These are phyloP conservation scores for Podospora didyma DNA, from an alignment of 495 filamentous ascomycete species.

Conservation along the genomic window DNA sequence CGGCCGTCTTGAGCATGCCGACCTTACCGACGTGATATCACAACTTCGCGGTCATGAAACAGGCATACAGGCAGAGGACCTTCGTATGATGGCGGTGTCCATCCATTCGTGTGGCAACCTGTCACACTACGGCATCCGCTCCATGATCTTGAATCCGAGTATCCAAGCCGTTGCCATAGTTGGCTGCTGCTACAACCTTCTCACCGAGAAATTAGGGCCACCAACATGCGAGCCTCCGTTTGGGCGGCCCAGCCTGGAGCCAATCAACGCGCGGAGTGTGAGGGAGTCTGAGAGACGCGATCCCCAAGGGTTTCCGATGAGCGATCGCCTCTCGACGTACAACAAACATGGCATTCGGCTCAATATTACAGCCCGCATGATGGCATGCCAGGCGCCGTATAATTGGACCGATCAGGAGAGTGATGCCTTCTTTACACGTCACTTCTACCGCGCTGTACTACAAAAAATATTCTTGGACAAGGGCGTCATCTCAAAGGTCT, in stretches of 20 bases:
- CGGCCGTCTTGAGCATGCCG: slow-evolving; percentile 53
- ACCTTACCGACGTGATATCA: slow-evolving; percentile 53
- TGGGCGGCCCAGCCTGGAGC: slow-evolving; percentile 59
- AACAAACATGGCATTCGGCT: slow-evolving; percentile 63
- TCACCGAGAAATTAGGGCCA: slow-evolving; percentile 84
- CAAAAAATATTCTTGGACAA: slow-evolving; percentile 86
- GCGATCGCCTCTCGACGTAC: slow-evolving; percentile 62
- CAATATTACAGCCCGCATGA: slow-evolving; percentile 94
- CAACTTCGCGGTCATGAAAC: slow-evolving; percentile 32
- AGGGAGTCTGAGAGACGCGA: slow-evolving; percentile 61
- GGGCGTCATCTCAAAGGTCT: slow-evolving; percentile 62
- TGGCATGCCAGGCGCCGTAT: slow-evolving; percentile 90
- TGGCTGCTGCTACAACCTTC: slow-evolving; percentile 95
- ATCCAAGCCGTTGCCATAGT: slow-evolving; percentile 89
- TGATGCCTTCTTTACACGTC: slow-evolving; percentile 83
- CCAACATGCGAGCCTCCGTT: slow-evolving; percentile 75
- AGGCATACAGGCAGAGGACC: slow-evolving; percentile 28
- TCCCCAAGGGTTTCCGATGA: slow-evolving; percentile 92
- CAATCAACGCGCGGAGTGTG: slow-evolving; percentile 44
- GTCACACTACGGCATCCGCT: slow-evolving; percentile 88
- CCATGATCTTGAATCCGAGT: slow-evolving; percentile 73
- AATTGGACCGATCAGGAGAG: slow-evolving; percentile 85
- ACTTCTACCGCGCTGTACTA: slow-evolving; percentile 88
- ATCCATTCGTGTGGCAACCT: slow-evolving; percentile 97
- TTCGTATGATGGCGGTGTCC: slow-evolving; percentile 78